These are phyloP conservation scores for Ophiostoma triangulosporum DNA, from an alignment of 2,329 filamentous ascomycete species.

Conservation along the genomic window DNA sequence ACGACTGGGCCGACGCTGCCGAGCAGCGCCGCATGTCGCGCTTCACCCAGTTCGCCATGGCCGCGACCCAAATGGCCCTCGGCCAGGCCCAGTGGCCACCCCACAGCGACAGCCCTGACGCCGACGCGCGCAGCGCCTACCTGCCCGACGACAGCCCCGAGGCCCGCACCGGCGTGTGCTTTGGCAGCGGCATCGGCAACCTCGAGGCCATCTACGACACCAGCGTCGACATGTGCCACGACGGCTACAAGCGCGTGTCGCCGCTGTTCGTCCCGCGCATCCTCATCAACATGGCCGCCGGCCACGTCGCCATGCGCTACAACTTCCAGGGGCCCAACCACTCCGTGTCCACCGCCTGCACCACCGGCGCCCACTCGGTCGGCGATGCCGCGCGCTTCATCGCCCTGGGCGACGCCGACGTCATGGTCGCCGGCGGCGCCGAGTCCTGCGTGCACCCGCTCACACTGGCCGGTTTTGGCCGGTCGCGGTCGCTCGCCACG, in stretches of 20 bases:
- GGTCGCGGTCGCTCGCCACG: constrained; percentile 60
- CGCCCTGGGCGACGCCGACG: constrained; percentile 76
- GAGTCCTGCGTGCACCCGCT: constrained; percentile 95
- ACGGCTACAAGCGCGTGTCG: constrained; percentile 82
- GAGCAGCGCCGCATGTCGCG: constrained; percentile 70
- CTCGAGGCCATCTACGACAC: constrained; percentile 82
- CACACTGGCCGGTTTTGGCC: constrained; percentile 80
- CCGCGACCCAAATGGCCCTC: constrained; percentile 74
- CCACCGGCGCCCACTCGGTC: constrained; percentile 87
- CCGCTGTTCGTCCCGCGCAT: constrained; percentile 88
- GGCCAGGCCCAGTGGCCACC: constrained; percentile 63
- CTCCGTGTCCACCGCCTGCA: constrained; percentile 85
- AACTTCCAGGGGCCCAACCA: constrained; percentile 88
- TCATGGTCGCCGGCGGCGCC: constrained; percentile 92
- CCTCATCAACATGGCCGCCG: constrained; percentile 87
- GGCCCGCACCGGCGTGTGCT: constrained; percentile 74
- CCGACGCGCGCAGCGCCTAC: constrained; percentile 1
- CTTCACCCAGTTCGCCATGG: constrained; percentile 85
- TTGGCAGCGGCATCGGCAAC: constrained; percentile 92
- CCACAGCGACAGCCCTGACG: constrained; percentile 17
- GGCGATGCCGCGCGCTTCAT: constrained; percentile 92
- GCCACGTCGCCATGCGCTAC: constrained; percentile 86
- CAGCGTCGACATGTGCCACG: constrained; percentile 59
- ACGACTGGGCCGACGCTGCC: constrained; percentile 38
- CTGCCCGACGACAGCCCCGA: constrained; percentile 35